Conservation (phyloP, 73 alveolate genomes). For the Blepharisma japonicum region DNA sequence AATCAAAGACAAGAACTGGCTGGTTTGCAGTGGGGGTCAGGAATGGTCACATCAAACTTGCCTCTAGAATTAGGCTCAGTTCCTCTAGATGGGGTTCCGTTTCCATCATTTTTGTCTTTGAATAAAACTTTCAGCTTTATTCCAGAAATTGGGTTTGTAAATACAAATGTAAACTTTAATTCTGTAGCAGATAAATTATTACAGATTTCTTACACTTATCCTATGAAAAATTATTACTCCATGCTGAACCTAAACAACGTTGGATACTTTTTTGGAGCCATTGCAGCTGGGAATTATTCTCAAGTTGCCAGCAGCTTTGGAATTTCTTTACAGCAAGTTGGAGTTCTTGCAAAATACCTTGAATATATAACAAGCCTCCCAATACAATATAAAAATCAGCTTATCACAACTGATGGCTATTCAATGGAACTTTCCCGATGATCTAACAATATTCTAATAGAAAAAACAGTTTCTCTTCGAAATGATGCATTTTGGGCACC, state of each 20-base stretch:
- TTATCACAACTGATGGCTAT: neutral
- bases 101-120: neutral
- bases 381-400: too few relatives aligned
- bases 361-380: too few relatives aligned
- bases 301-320: neutral
- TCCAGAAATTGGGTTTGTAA: neutral
- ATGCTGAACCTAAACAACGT: neutral
- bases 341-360: too few relatives aligned
- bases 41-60: neutral
- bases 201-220: neutral
- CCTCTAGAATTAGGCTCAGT: slow-evolving; percentile 1
- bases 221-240: neutral
- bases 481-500: slow-evolving; percentile 20
- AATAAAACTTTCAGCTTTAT: neutral
- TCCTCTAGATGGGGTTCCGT: neutral
- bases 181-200: neutral
- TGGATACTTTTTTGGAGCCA: neutral
- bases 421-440: neutral
- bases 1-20: neutral
- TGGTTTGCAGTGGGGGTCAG: neutral
- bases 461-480: neutral
- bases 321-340: too few relatives aligned
- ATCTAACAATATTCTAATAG: neutral
- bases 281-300: neutral
- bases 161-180: neutral